Evolutionary conservation across 495 filamentous ascomycete species (phyloP).

Genomic region (Aspergillus coremiiformis): DNA sequence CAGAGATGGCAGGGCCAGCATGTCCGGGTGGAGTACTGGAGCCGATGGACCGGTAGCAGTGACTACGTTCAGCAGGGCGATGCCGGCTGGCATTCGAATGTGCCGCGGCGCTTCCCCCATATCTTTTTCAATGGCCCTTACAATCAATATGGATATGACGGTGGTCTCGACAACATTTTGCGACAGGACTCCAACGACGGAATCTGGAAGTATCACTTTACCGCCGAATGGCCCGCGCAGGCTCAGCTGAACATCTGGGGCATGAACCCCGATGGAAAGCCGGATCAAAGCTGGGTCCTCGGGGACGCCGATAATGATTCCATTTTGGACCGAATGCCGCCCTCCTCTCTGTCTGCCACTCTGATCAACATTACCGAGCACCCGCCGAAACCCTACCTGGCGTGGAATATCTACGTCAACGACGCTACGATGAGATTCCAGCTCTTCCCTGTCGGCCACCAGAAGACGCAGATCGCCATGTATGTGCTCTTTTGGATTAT

Average conservation of each 20-base stretch:
- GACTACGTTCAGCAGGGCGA: constrained; percentile 58
- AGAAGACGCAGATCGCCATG: constrained; percentile 48
- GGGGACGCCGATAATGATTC: constrained; percentile 56
- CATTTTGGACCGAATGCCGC: constrained; percentile 56
- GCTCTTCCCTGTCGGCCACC: constrained; percentile 46
- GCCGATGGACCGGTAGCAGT: constrained; percentile 53
- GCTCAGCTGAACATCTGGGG: constrained; percentile 64
- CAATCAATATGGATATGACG: constrained; percentile 63
- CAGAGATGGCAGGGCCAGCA: constrained; percentile 60
- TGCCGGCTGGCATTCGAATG: constrained; percentile 26
- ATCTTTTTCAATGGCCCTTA: constrained; percentile 56
- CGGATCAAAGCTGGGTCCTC: constrained; percentile 49
- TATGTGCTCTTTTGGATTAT: constrained; percentile 49
- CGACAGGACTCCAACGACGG: constrained; percentile 39
- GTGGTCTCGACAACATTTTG: constrained; percentile 50
- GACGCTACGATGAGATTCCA: constrained; percentile 48
- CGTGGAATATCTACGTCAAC: constrained; percentile 49
- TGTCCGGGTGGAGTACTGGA: constrained; percentile 63
- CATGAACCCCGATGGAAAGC: constrained; percentile 56
- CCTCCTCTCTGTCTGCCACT: constrained; percentile 46
- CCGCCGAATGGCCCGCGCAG: constrained; percentile 56
- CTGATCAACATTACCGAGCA: constrained; percentile 53
- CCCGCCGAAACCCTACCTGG: constrained; percentile 47
- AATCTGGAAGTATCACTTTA: constrained; percentile 54
- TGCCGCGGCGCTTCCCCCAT: constrained; percentile 52